These are phyloP conservation scores for Litsea cubeba DNA, from an alignment of 164 flowering plant genomes.

Conservation along the genomic window DNA sequence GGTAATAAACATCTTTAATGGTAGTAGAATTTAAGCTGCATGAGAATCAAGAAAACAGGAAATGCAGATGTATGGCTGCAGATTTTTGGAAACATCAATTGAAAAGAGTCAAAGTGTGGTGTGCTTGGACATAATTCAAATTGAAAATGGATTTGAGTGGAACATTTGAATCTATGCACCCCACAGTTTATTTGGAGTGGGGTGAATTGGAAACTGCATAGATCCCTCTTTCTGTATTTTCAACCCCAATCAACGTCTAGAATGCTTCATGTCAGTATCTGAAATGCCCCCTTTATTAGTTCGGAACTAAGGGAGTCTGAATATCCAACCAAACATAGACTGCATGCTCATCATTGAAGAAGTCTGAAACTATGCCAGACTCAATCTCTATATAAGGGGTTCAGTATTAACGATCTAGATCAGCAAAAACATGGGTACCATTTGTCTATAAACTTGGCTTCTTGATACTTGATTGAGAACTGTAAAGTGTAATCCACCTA, in stretches of 20 bases:
- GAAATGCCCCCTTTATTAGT: background rate
- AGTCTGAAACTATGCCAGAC: too few relatives aligned
- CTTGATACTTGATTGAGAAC: background rate
- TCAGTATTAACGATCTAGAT: background rate
- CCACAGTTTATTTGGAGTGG: background rate
- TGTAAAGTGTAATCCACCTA: background rate
- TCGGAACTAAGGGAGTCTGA: too few relatives aligned
- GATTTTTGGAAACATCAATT: too few relatives aligned
- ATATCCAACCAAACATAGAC: too few relatives aligned
- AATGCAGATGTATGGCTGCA: background rate
- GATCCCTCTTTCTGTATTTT: background rate
- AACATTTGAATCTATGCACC: background rate
- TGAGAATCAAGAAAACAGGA: background rate
- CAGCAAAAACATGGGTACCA: background rate
- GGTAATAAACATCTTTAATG: constrained; percentile 33
- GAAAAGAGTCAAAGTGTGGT: background rate
- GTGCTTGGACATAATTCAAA: background rate
- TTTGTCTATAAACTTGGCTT: background rate
- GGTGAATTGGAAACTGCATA: background rate
- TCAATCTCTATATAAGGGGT: background rate
- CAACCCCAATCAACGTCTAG: background rate
- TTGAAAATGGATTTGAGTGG: background rate
- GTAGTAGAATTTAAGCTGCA: background rate
- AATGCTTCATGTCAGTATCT: background rate
- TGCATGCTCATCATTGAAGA: too few relatives aligned